These are phyloP conservation scores for Gloeopeniophorella convolvens DNA, from an alignment of 768 basidiomycete species.

Conservation along the genomic window DNA sequence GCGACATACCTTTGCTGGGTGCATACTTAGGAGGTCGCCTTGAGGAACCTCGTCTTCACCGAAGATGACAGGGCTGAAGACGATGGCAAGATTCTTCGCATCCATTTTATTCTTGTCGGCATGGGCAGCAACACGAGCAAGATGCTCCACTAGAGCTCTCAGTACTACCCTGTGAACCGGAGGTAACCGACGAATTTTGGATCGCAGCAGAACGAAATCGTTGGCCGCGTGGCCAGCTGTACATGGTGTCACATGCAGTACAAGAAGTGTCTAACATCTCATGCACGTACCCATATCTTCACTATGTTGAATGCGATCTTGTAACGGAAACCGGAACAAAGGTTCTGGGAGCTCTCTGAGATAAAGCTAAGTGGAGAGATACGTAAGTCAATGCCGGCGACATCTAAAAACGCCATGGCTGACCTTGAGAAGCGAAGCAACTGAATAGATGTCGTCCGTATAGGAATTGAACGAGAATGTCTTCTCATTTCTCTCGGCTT, in stretches of 20 bases:
- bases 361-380: constrained; percentile 45
- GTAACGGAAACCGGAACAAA: constrained; percentile 71
- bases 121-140: constrained; percentile 60
- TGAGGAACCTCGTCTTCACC: constrained; percentile 88
- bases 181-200: constrained; percentile 79
- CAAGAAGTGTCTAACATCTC: background rate
- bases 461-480: constrained; percentile 65
- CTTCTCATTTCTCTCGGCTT: constrained; percentile 78
- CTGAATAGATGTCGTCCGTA: constrained; percentile 74
- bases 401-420: constrained; percentile 16
- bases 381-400: background rate
- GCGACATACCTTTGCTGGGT: constrained; percentile 57
- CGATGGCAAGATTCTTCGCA: constrained; percentile 83
- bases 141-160: constrained; percentile 75
- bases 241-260: background rate
- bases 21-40: constrained; percentile 71
- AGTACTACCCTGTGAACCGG: constrained; percentile 81
- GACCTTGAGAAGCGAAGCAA: constrained; percentile 83
- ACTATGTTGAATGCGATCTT: constrained; percentile 76
- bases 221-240: constrained; percentile 66
- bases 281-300: constrained; percentile 60
- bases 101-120: constrained; percentile 90
- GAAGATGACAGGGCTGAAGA: constrained; percentile 84
- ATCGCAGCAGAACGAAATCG: constrained; percentile 72
- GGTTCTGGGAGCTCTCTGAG: constrained; percentile 87